A percentile compares a stretch with the other conserved stretches of the same genome.
phyloP scores from a whole-genome alignment of 1,284 basidiomycete species.

The Irpex sp. region DNA sequence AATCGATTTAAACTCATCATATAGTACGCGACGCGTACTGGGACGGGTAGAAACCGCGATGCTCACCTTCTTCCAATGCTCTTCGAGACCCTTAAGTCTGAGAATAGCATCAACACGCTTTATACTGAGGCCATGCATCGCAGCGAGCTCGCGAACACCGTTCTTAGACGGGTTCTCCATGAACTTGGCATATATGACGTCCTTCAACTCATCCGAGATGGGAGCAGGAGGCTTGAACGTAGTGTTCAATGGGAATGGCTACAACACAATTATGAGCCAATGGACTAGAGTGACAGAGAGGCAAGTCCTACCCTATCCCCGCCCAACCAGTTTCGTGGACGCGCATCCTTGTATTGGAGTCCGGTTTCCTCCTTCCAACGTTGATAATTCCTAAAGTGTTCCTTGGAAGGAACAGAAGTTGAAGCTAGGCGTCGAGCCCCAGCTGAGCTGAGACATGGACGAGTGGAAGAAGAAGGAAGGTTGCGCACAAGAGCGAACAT shows the following conservation, averaged over 20 bases:
- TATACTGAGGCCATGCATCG: constrained; percentile 59
- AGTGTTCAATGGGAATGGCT: constrained; percentile 83
- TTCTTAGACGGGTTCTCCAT: constrained; percentile 54
- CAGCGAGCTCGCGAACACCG: constrained; percentile 57
- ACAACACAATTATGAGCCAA: constrained; percentile 9
- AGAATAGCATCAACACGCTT: constrained; percentile 79
- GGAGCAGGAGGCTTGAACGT: constrained; percentile 77
- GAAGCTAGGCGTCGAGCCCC: constrained; percentile 16
- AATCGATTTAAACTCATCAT: constrained; percentile 77
- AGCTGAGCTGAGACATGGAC: constrained; percentile 16
- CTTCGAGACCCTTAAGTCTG: constrained; percentile 73
- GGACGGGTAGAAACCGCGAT: constrained; percentile 19
- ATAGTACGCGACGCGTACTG: constrained; percentile 6
- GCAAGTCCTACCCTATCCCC: constrained; percentile 40
- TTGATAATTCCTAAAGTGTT: constrained; percentile 16
- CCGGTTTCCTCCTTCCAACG: constrained; percentile 36
- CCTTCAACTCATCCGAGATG: constrained; percentile 57
- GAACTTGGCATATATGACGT: constrained; percentile 51
- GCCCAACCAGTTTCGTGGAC: constrained; percentile 56
- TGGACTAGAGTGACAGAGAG: neutral
- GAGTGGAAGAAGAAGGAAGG: constrained; percentile 19
- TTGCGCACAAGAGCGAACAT: constrained; percentile 31
- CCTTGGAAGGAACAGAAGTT: constrained; percentile 4
- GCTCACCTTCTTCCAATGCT: constrained; percentile 67
- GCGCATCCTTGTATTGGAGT: constrained; percentile 34